These are phyloP conservation scores for Lipomyces spencermartinsiae DNA, from an alignment of 805 yeast genomes.

Conservation along the genomic window DNA sequence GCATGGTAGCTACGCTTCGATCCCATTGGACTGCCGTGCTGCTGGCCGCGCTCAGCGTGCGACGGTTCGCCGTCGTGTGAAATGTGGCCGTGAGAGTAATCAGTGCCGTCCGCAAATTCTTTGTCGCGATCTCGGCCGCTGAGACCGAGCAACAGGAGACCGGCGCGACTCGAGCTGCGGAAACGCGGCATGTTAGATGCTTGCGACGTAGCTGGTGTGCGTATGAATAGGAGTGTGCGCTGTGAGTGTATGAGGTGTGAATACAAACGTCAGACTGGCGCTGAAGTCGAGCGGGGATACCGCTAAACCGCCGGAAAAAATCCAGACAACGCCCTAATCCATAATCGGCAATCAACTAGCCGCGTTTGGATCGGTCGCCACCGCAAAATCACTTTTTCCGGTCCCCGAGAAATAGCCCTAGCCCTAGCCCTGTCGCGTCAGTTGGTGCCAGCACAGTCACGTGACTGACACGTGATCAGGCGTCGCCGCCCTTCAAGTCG, in stretches of 20 bases:
- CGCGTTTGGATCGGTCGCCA: not conserved
- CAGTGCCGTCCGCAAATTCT: not conserved
- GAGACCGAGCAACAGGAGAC: not conserved
- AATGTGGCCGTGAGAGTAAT: not conserved
- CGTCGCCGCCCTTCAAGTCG: not conserved
- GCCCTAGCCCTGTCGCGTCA: too few relatives aligned
- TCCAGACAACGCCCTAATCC: not conserved
- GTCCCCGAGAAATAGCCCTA: not conserved
- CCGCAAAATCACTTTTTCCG: not conserved
- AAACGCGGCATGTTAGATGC: slow-evolving; percentile 5
- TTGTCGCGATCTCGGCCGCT: not conserved
- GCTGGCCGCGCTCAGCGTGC: not conserved
- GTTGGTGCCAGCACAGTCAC: too few relatives aligned
- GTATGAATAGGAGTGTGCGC: not conserved
- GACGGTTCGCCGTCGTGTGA: not conserved
- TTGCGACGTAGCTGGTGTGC: not conserved
- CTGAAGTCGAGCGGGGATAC: not conserved
- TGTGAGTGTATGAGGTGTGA: not conserved
- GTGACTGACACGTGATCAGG: not conserved
- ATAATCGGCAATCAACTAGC: not conserved
- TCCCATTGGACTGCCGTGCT: not conserved
- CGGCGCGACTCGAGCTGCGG: slow-evolving; percentile 14
- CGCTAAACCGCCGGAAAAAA: not conserved
- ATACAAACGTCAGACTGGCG: not conserved
- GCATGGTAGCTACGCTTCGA: slow-evolving; percentile 13